Conservation (phyloP, 2,329 filamentous ascomycete species). For the Ophiostoma tasmaniense region DNA sequence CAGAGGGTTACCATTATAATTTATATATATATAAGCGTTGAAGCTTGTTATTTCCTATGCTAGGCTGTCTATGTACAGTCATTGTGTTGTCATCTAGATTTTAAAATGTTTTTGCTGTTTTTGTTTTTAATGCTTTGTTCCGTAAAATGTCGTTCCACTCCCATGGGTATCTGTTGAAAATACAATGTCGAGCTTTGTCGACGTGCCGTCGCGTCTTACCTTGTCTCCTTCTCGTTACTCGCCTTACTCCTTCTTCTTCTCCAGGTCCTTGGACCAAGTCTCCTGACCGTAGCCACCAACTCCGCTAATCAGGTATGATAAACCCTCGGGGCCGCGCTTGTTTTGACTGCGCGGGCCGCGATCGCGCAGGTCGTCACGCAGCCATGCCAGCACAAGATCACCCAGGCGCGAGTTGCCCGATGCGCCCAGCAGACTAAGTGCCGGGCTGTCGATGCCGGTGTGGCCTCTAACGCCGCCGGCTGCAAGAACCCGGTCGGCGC, state of each 20-base stretch:
- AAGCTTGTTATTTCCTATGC: not conserved
- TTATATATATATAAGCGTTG: not conserved
- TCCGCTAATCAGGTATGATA: constrained; percentile 49
- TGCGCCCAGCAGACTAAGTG: constrained; percentile 18
- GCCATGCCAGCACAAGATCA: constrained; percentile 80
- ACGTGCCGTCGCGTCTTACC: not conserved
- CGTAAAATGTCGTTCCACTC: constrained; percentile 2
- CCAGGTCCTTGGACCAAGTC: constrained; percentile 19
- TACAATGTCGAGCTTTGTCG: not conserved
- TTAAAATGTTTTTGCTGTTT: not conserved
- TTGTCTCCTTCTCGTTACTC: not conserved
- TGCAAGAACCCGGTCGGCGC: not conserved
- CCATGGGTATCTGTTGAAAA: constrained; percentile 18
- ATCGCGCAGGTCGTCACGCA: constrained; percentile 69
- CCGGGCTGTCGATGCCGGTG: constrained; percentile 5
- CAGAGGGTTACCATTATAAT: not conserved
- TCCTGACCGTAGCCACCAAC: constrained; percentile 53
- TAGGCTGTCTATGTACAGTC: not conserved
- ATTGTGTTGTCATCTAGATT: not conserved
- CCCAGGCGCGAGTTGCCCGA: constrained; percentile 76
- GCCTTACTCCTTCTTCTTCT: not conserved
- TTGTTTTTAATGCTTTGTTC: constrained; percentile 6
- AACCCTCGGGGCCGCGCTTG: constrained; percentile 50
- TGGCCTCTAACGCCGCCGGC: constrained; percentile 20
- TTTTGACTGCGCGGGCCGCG: constrained; percentile 64